A percentile compares a stretch with the other conserved stretches of the same genome.
phyloP scores from a whole-genome alignment of 768 basidiomycete genomes.

The Phanerodontia chrysosporium region DNA sequence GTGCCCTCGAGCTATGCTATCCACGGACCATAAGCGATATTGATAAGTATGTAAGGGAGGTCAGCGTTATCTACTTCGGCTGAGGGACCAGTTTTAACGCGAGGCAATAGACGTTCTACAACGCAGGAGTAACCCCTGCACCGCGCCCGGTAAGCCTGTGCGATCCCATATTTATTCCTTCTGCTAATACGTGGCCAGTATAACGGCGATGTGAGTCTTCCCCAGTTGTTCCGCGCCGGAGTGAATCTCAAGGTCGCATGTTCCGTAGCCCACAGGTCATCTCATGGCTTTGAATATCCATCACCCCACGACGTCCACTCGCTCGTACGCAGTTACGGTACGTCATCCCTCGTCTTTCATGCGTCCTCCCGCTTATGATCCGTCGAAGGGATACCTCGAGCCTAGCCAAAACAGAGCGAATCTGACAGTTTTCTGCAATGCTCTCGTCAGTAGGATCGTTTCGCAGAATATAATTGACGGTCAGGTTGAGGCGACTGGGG shows the following conservation, averaged over 20 bases:
- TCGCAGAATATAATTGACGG: conserved; percentile 1
- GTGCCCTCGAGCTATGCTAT: not conserved
- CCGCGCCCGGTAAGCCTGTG: conserved; percentile 14
- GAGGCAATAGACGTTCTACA: not conserved
- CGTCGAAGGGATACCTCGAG: conserved; percentile 18
- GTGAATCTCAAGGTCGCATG: no score
- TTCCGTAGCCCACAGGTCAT: conserved; percentile 15
- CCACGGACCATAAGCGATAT: not conserved
- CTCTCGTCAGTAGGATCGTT: conserved; percentile 27
- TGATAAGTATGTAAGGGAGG: not conserved
- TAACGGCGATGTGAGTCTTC: conserved; percentile 17
- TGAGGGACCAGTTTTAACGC: not conserved
- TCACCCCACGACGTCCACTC: conserved; percentile 14
- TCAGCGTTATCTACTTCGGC: not conserved
- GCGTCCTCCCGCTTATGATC: not conserved
- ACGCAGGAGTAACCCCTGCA: not conserved
- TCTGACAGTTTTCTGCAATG: conserved; percentile 23
- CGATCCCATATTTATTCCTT: no score
- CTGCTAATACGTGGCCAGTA: conserved; percentile 4
- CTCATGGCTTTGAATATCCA: conserved; percentile 14
- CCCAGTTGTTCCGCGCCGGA: not conserved
- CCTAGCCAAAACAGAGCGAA: conserved; percentile 25
- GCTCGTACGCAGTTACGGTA: conserved; percentile 24
- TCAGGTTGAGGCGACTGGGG: conserved; percentile 39
- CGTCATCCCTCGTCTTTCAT: conserved; percentile 2